Conservation (phyloP, 495 filamentous ascomycete species). For the Ramalina intermedia region DNA sequence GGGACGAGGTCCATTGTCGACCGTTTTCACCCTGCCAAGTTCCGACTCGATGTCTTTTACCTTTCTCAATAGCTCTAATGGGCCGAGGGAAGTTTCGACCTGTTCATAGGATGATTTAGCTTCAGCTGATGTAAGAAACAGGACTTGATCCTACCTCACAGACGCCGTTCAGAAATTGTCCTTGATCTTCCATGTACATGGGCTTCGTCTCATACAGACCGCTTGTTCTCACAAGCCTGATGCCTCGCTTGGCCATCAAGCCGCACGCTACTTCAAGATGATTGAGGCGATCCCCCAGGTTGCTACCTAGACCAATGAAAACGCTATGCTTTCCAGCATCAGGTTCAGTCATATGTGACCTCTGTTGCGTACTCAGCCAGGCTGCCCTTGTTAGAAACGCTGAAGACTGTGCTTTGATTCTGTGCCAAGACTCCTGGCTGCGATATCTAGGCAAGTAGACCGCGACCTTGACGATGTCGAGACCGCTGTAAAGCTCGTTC, state of each 20-base stretch:
- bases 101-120: conserved; percentile 19
- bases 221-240: conserved; percentile 68
- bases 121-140: not conserved
- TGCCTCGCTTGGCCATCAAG: conserved; percentile 54
- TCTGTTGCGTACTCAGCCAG: too few species aligned
- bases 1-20: conserved; percentile 86
- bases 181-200: conserved; percentile 90
- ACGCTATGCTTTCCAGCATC: conserved; percentile 25
- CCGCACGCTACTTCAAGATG: conserved; percentile 72
- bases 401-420: too few species aligned
- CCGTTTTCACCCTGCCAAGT: conserved; percentile 65
- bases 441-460: too few species aligned
- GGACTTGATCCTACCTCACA: conserved; percentile 54
- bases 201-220: conserved; percentile 85
- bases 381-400: too few species aligned
- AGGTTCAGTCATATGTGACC: too few species aligned
- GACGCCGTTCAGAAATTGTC: conserved; percentile 78
- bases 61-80: conserved; percentile 58
- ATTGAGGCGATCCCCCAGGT: conserved; percentile 70
- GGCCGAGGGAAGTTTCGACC: conserved; percentile 69
- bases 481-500: not conserved
- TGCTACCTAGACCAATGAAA: conserved; percentile 84
- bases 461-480: not conserved
- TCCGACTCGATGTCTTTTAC: conserved; percentile 70
- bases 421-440: too few species aligned